Evolutionary conservation across 2,329 filamentous ascomycete genomes (phyloP).

Genomic region (Microcyclosporella mali): DNA sequence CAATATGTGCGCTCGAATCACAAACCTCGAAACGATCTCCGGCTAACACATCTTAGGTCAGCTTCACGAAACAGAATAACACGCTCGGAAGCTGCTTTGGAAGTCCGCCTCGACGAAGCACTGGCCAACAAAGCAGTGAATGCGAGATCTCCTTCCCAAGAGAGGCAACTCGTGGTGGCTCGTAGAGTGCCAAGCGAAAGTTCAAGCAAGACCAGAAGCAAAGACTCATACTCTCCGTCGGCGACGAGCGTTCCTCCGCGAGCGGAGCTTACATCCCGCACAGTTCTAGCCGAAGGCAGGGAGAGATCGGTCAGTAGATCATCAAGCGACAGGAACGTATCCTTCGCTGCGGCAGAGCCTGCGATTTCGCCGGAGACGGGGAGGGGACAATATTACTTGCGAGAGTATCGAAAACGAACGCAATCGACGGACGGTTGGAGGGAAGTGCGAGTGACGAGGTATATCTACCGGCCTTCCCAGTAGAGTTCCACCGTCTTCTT

Average conservation of each 20-base stretch:
- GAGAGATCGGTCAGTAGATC: not conserved
- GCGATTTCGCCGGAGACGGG: not conserved
- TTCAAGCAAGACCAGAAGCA: not conserved
- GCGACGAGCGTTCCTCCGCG: not conserved
- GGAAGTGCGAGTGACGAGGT: not conserved
- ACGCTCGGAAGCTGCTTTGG: not conserved
- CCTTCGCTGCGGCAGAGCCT: not conserved
- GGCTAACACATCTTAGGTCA: too few species aligned
- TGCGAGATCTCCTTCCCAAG: not conserved
- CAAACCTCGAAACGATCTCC: too few species aligned
- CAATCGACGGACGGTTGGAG: not conserved
- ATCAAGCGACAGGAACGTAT: not conserved
- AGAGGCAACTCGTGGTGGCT: not conserved
- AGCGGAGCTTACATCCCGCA: not conserved
- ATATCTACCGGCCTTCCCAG: not conserved
- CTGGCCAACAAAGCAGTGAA: not conserved
- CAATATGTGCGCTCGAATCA: too few species aligned
- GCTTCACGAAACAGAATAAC: not conserved
- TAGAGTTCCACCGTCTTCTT: too few species aligned
- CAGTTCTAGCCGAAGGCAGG: not conserved
- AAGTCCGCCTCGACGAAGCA: not conserved
- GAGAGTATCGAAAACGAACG: not conserved
- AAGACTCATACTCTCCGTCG: not conserved
- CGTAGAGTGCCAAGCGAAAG: not conserved
- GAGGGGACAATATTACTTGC: not conserved